Percentiles rank a stretch among this genome's conserved stretches.
Evolutionary conservation across 2,329 filamentous ascomycete species (phyloP).

Genomic region (Aphanocladium album): DNA sequence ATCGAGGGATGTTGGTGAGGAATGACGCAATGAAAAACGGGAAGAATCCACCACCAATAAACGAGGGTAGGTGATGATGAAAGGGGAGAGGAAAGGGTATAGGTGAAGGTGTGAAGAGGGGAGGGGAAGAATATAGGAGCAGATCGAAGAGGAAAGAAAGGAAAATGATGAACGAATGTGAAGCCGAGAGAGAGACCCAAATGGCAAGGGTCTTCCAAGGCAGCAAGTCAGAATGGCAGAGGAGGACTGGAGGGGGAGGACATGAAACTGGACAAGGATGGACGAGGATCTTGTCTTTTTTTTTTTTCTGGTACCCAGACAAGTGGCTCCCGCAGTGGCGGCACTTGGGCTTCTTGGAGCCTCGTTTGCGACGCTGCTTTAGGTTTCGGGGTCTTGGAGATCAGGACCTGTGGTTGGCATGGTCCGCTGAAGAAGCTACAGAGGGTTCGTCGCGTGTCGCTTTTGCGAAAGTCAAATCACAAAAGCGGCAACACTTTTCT

Average conservation of each 20-base stretch:
- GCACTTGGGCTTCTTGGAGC: neutral
- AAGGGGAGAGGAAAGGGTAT: constrained; percentile 23
- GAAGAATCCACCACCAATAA: neutral
- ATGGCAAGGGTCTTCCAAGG: constrained; percentile 3
- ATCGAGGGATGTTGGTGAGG: neutral
- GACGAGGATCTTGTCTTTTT: neutral
- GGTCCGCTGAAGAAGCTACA: too few species aligned
- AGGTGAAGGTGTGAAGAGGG: constrained; percentile 17
- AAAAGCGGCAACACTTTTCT: neutral
- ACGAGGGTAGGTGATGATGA: constrained; percentile 10
- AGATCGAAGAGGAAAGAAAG: constrained; percentile 17
- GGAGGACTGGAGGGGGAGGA: constrained; percentile 5
- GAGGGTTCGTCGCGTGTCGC: too few species aligned
- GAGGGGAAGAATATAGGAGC: constrained; percentile 10
- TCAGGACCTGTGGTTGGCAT: too few species aligned
- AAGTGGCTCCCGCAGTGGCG: neutral
- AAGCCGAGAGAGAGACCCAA: neutral
- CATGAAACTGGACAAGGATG: constrained; percentile 10
- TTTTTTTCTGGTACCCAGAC: neutral
- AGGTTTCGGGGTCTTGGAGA: neutral
- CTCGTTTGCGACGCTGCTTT: neutral
- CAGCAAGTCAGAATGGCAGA: constrained; percentile 7
- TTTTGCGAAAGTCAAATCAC: too few species aligned
- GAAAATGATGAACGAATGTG: constrained; percentile 7
- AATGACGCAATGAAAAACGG: neutral